Conservation (phyloP, 1,284 basidiomycete species). For the Macrocybe sp. region DNA sequence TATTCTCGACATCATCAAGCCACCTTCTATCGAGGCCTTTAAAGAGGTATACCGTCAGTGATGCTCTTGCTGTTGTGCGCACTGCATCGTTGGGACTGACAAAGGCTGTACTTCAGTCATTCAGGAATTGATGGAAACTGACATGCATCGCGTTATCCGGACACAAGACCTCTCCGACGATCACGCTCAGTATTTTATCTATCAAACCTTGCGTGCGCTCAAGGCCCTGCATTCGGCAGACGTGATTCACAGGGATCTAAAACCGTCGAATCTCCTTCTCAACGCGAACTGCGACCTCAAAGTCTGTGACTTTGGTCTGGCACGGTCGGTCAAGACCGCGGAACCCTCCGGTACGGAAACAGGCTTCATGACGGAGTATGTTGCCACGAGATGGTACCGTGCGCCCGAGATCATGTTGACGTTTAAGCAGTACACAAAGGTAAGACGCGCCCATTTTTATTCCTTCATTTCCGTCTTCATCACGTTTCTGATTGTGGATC, state of each 20-base stretch:
- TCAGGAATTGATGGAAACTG: conserved; percentile 76
- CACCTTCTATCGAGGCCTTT: conserved; percentile 84
- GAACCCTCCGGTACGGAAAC: conserved; percentile 81
- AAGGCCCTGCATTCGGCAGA: conserved; percentile 94
- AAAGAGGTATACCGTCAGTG: conserved; percentile 88
- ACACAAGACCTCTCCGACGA: conserved; percentile 87
- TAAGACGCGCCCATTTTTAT: conserved; percentile 20
- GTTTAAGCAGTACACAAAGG: conserved; percentile 95
- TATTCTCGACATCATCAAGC: conserved; percentile 93
- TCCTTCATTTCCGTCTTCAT: conserved; percentile 8
- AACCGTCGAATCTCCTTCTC: conserved; percentile 92
- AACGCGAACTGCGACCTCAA: conserved; percentile 97
- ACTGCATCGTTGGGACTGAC: conserved; percentile 4
- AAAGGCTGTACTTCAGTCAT: conserved; percentile 29
- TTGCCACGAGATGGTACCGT: conserved; percentile 91
- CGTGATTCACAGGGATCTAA: conserved; percentile 93
- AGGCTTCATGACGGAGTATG: conserved; percentile 94
- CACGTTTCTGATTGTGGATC: no score
- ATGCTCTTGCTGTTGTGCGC: conserved; percentile 20
- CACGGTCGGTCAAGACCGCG: conserved; percentile 81
- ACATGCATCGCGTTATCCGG: conserved; percentile 87
- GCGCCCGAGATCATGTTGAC: conserved; percentile 97
- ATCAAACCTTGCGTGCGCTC: conserved; percentile 87
- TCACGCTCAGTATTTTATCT: conserved; percentile 91
- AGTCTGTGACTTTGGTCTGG: conserved; percentile 91